Evolutionary conservation across 768 basidiomycete genomes (phyloP).

Genomic region (Pleurotus cornucopiae): DNA sequence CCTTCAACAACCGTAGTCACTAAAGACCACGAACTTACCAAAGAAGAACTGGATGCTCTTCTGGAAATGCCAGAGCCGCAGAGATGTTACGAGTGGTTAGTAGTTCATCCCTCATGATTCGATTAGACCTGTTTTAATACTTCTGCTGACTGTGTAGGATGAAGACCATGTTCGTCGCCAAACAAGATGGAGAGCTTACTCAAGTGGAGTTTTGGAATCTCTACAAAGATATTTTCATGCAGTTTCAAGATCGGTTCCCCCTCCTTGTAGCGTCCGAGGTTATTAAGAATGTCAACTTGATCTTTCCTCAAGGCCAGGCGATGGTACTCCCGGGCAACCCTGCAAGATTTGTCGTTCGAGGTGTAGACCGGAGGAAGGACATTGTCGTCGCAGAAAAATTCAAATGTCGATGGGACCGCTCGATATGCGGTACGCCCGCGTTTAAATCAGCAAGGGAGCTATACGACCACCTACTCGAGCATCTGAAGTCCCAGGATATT

Average conservation of each 20-base stretch:
- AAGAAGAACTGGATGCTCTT: conserved; percentile 63
- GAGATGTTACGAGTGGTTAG: conserved; percentile 80
- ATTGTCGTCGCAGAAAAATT: conserved; percentile 54
- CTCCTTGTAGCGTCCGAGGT: conserved; percentile 86
- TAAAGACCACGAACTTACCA: conserved; percentile 62
- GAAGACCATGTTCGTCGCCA: conserved; percentile 79
- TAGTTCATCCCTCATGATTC: no score
- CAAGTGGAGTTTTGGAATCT: conserved; percentile 96
- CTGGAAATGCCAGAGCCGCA: conserved; percentile 65
- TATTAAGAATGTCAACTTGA: conserved; percentile 85
- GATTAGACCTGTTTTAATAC: no score
- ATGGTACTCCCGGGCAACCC: conserved; percentile 75
- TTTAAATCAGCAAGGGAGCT: conserved; percentile 57
- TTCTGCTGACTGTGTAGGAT: conserved; percentile 55
- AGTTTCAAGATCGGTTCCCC: conserved; percentile 50
- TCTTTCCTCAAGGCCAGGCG: conserved; percentile 83
- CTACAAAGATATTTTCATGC: conserved; percentile 80
- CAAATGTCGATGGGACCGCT: conserved; percentile 75
- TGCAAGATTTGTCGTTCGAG: conserved; percentile 83
- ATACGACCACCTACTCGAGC: conserved; percentile 68
- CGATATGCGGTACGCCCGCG: conserved; percentile 43
- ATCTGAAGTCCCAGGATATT: conserved; percentile 32
- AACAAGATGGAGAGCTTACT: conserved; percentile 75
- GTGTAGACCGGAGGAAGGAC: conserved; percentile 70
- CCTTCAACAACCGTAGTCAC: conserved; percentile 44